Percentiles rank a stretch among this genome's conserved stretches.
phyloP scores from a whole-genome alignment of 176 grass and related monocot species.

The Aegilops sharonensis region DNA sequence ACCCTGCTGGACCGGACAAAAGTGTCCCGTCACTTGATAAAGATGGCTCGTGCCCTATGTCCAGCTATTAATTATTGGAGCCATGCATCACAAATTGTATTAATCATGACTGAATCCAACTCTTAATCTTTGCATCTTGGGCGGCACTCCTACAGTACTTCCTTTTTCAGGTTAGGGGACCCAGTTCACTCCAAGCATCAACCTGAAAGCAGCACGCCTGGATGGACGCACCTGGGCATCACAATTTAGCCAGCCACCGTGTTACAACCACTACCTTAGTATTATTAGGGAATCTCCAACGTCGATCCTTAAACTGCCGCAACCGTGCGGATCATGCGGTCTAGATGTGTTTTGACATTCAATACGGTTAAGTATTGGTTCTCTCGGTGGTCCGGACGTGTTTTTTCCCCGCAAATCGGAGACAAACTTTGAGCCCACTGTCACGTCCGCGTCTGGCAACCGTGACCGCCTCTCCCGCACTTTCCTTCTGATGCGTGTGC shows the following conservation, averaged over 20 bases:
- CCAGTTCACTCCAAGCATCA: neutral
- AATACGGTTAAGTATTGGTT: too few species aligned
- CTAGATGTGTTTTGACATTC: too few species aligned
- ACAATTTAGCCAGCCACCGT: neutral
- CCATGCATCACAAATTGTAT: neutral
- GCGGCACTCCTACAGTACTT: neutral
- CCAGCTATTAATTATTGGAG: neutral
- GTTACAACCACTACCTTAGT: neutral
- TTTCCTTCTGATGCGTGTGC: too few species aligned
- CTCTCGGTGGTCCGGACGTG: fast-evolving
- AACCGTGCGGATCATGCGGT: too few species aligned
- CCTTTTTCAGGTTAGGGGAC: neutral
- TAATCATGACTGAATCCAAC: neutral
- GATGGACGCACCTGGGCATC: neutral
- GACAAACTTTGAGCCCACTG: too few species aligned
- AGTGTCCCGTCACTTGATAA: neutral
- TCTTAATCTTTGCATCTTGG: neutral
- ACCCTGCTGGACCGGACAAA: neutral
- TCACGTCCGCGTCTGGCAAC: too few species aligned
- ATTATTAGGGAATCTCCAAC: too few species aligned
- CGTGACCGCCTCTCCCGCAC: too few species aligned
- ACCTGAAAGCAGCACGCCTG: neutral
- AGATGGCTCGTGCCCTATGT: too few species aligned
- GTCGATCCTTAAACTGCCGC: too few species aligned
- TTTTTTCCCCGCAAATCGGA: too few species aligned